Evolutionary conservation across 1,284 basidiomycete species (phyloP).

Genomic region (Melanopsichium pennsylvanicum): DNA sequence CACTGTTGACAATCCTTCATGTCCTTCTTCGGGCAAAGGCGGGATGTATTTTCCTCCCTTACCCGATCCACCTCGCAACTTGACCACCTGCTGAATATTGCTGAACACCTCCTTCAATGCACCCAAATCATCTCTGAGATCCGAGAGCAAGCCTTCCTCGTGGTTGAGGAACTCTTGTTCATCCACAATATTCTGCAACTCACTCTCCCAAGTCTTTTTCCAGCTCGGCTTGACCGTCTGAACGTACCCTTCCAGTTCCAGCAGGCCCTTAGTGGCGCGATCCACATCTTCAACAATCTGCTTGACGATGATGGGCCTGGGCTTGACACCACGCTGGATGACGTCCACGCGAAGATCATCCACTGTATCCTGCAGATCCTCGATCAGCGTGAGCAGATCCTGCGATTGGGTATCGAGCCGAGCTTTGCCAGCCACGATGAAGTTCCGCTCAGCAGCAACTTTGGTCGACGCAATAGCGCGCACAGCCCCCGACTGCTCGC

Average conservation of each 20-base stretch:
- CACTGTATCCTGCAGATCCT: constrained; percentile 90
- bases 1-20: constrained; percentile 61
- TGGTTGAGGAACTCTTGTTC: constrained; percentile 87
- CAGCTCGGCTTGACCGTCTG: constrained; percentile 91
- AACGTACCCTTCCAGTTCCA: constrained; percentile 83
- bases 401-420: constrained; percentile 88
- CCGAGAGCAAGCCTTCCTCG: constrained; percentile 61
- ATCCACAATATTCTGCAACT: constrained; percentile 94
- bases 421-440: constrained; percentile 88
- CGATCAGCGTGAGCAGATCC: constrained; percentile 88
- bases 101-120: constrained; percentile 62
- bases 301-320: constrained; percentile 78
- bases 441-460: constrained; percentile 84
- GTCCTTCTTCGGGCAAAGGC: constrained; percentile 61
- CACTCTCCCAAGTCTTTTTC: constrained; percentile 98
- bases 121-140: constrained; percentile 58
- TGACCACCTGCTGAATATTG: constrained; percentile 65
- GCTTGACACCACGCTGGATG: constrained; percentile 84
- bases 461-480: constrained; percentile 75
- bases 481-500: constrained; percentile 83
- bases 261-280: constrained; percentile 76
- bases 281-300: constrained; percentile 79
- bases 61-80: constrained; percentile 49
- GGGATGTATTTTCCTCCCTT: constrained; percentile 56
- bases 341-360: constrained; percentile 92